Evolutionary conservation across 768 basidiomycete species (phyloP), one percentile per base, ranked within the genome.

Genomic region (Dictyophora rubrovolvata): DNA sequence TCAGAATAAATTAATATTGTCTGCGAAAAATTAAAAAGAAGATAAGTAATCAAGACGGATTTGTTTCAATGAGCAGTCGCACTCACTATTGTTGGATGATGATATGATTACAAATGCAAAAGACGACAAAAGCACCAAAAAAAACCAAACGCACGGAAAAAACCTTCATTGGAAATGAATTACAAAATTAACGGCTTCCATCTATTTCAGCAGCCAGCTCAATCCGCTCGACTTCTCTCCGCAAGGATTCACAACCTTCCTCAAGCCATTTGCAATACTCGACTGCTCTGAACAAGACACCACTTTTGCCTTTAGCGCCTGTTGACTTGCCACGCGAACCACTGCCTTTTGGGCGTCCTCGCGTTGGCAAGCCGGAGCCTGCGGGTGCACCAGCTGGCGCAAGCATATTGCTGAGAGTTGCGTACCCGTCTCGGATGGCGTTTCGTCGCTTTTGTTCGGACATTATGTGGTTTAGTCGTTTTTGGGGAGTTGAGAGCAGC

Each of bases 381-480:
- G 79, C 77, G 53, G 85, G 81, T 1, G 83, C 76, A 5, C 87
- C 89, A 5, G 83, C 85, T n/a, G 89, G 87, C 0, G 89, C 83
- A 56, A 94, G 83, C 21, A 95, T 74, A 0, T 84, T 73, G 34
- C 91, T 92, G 47, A 95, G 73, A 67, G 92, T 89, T 1, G 89
- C 84, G 71, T 93, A 95, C 46, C 91, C 91, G 62, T 89, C 86
- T 47, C 89, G 84, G 64, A 95, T 95, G 54, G 89, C 88, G 66
- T 94, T 94, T 10, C 93, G 83, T 8, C 93, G 87, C 66, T 90
- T 90, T 72, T 95, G 92, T 69, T 95, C 93, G 7, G 89, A 92
- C 81, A 91, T 85, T 76, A 95, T 93, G 74, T 95, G 91, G 69
- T 93, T 93, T 16, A 90, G 80, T 12, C 91, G 81, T 67, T 93